phyloP scores from a whole-genome alignment of 2,329 filamentous ascomycete genomes.

The Xylaria digitata region DNA sequence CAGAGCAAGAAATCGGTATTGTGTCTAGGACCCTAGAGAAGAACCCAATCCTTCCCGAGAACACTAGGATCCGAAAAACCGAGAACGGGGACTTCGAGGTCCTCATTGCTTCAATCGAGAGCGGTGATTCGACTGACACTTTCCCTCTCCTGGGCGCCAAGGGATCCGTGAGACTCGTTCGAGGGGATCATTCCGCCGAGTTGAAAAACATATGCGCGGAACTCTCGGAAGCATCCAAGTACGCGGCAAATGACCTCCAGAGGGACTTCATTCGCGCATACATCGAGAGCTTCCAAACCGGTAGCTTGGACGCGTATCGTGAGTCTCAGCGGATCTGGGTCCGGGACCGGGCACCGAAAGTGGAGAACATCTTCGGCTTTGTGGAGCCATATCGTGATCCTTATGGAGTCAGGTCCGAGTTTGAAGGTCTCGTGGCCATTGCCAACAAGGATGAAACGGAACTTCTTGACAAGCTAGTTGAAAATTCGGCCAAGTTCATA shows the following conservation, averaged over 20 bases:
- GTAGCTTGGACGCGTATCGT: constrained; percentile 66
- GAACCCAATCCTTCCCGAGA: constrained; percentile 65
- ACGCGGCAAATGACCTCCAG: constrained; percentile 65
- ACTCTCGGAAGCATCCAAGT: constrained; percentile 59
- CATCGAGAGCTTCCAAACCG: constrained; percentile 65
- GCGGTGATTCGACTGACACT: background rate
- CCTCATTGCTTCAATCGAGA: constrained; percentile 11
- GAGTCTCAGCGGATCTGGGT: constrained; percentile 68
- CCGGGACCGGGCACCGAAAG: constrained; percentile 64
- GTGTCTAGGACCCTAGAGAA: constrained; percentile 63
- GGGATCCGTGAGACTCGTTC: constrained; percentile 55
- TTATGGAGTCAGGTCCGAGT: constrained; percentile 67
- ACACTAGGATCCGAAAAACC: constrained; percentile 64
- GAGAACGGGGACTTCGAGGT: constrained; percentile 42
- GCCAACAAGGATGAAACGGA: constrained; percentile 74
- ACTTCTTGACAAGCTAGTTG: constrained; percentile 70
- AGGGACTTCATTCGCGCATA: constrained; percentile 63
- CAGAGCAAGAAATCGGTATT: constrained; percentile 63
- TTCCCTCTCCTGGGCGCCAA: background rate
- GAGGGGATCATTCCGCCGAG: constrained; percentile 64
- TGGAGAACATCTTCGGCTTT: constrained; percentile 71
- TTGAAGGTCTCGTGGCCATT: constrained; percentile 69
- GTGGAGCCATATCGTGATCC: constrained; percentile 73
- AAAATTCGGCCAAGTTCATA: constrained; percentile 73
- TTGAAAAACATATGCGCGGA: constrained; percentile 61